These are phyloP conservation scores for Penicillium hesseltinei DNA, from an alignment of 2,329 filamentous ascomycete species.

Conservation along the genomic window DNA sequence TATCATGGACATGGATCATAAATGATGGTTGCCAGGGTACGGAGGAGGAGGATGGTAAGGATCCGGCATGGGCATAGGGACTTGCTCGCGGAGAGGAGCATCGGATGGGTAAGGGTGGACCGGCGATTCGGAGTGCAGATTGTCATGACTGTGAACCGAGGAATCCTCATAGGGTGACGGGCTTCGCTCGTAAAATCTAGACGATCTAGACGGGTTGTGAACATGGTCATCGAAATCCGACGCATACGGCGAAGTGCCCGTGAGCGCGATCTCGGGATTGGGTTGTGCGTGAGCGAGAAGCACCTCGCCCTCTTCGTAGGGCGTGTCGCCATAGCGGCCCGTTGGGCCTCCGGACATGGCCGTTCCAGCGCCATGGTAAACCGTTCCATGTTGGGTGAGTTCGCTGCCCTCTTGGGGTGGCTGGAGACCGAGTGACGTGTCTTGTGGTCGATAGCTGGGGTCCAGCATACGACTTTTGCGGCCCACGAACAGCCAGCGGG, in stretches of 20 bases:
- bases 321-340: slow-evolving; percentile 22
- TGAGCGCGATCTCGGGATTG: slow-evolving; percentile 30
- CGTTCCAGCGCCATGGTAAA: slow-evolving; percentile 29
- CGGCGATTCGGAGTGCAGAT: slow-evolving; percentile 6
- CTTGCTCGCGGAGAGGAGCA: slow-evolving; percentile 30
- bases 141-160: slow-evolving; percentile 11
- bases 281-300: slow-evolving; percentile 42
- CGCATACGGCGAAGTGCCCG: slow-evolving; percentile 20
- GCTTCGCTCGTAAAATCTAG: slow-evolving; percentile 14
- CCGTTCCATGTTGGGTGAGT: slow-evolving; percentile 21
- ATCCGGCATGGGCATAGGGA: slow-evolving; percentile 34
- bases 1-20: slow-evolving; percentile 13
- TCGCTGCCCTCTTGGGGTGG: slow-evolving; percentile 13
- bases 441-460: slow-evolving; percentile 38
- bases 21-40: slow-evolving; percentile 22
- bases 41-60: slow-evolving; percentile 30
- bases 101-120: slow-evolving; percentile 20
- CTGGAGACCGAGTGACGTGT: slow-evolving; percentile 32
- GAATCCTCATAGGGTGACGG: slow-evolving; percentile 17
- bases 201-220: slow-evolving; percentile 10
- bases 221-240: slow-evolving; percentile 20
- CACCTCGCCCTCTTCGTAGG: slow-evolving; percentile 39
- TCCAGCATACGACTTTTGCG: slow-evolving; percentile 51
- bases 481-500: slow-evolving; percentile 78
- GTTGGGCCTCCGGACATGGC: slow-evolving; percentile 22